phyloP scores from a whole-genome alignment of 179 eudicot genomes.

The Patellifolia procumbens region DNA sequence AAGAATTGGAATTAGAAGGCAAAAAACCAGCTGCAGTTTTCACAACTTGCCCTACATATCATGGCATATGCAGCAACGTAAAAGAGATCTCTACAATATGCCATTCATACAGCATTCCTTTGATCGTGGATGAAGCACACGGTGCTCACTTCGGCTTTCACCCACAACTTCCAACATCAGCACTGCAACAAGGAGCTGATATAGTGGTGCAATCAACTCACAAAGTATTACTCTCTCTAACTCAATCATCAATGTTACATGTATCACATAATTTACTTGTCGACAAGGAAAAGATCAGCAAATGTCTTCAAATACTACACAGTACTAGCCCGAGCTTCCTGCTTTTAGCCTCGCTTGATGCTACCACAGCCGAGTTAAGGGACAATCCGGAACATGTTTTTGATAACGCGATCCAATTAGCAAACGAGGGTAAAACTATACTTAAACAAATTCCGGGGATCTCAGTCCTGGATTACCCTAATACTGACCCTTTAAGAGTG shows the following conservation, averaged over 20 bases:
- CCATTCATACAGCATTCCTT: constrained; percentile 45
- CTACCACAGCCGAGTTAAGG: constrained; percentile 58
- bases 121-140: constrained; percentile 79
- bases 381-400: constrained; percentile 39
- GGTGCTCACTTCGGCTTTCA: constrained; percentile 84
- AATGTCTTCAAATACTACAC: constrained; percentile 69
- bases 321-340: constrained; percentile 73
- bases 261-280: constrained; percentile 42
- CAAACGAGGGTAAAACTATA: constrained; percentile 39
- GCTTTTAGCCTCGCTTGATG: constrained; percentile 73
- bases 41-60: constrained; percentile 66
- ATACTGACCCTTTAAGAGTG: constrained; percentile 40
- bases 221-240: constrained; percentile 65
- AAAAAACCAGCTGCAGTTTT: constrained; percentile 61
- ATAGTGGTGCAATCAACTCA: constrained; percentile 72
- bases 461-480: constrained; percentile 39
- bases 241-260: constrained; percentile 81
- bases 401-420: constrained; percentile 44
- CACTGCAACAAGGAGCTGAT: constrained; percentile 72
- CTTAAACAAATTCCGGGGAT: constrained; percentile 52
- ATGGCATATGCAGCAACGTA: constrained; percentile 67
- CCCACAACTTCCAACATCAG: constrained; percentile 46
- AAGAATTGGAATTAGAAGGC: constrained; percentile 47
- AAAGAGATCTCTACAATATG: constrained; percentile 49
- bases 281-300: constrained; percentile 52